Base-by-base conservation (phyloP, 2,329 filamentous ascomycete species). In the Apiospora sp. region DNA sequence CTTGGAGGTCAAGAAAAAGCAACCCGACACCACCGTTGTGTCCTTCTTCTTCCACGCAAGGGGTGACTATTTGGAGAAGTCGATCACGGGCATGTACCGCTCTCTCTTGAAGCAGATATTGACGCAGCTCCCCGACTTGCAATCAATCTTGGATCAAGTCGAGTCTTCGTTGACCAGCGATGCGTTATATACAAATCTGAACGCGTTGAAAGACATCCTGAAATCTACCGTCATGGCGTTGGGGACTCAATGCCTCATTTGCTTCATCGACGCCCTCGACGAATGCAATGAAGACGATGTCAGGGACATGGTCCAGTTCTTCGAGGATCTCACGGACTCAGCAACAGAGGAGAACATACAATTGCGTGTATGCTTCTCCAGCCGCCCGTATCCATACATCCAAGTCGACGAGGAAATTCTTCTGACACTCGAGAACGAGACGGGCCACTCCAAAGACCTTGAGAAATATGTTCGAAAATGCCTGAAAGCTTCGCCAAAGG, bases 11-110 rank as follows among this genome's bases (percentile, higher is more conserved):
- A 67, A 74, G 24, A 74, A 41, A 22, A 34, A 74, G n/a, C 49
- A 24, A 74, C 68, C 24, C 77, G 75, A 30, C 37, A 67, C 3
- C 72, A 76, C 16, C 73, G 74, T 0, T 58, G 79, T 86, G 0
- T 84, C 82, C 0, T 88, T 87, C 77, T 88, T 87, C 77, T 88
- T 88, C 80, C 84, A 87, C 71, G 85, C 85, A 0, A 77, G 84
- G 71, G 86, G 86, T 0, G 78, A 80, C 4, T 43, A 78, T 5
- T 75, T 87, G 13, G 86, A 90, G 64, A 87, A 81, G 71, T 83
- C 86, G 0, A 80, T 82, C 0, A 41, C 79, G 0, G 88, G 89
- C 0, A 83, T 90, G 78, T 89, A 88, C 73, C 82, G 87, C 3
- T 87, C 86, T 0, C 71, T 90, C 0, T 71, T 90, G 0, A 74